phyloP scores from a whole-genome alignment of 2,329 filamentous ascomycete genomes.

The Trichoderma pleuroti region DNA sequence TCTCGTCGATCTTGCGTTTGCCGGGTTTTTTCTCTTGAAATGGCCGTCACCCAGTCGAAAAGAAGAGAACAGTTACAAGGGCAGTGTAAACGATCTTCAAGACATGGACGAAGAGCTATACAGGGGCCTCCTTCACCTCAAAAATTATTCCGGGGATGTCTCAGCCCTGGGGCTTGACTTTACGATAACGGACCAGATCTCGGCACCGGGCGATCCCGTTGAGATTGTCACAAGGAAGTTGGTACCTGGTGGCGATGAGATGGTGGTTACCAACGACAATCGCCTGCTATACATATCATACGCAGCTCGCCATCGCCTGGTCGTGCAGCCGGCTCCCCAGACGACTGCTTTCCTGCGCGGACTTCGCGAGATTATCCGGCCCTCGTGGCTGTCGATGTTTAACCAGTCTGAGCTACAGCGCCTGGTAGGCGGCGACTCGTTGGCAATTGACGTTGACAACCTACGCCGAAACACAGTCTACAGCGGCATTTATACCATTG shows the following conservation, averaged over 20 bases:
- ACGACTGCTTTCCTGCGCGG: slow-evolving; percentile 85
- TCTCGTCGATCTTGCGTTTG: slow-evolving; percentile 87
- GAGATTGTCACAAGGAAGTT: slow-evolving; percentile 71
- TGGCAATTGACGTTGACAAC: slow-evolving; percentile 83
- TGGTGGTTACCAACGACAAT: slow-evolving; percentile 84
- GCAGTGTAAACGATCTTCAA: slow-evolving; percentile 90
- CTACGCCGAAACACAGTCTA: slow-evolving; percentile 81
- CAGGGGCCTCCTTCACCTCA: slow-evolving; percentile 75
- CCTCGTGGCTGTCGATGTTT: slow-evolving; percentile 96
- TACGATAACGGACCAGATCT: slow-evolving; percentile 73
- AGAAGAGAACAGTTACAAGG: slow-evolving; percentile 71
- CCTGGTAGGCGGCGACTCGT: slow-evolving; percentile 82
- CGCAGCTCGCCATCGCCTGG: slow-evolving; percentile 81
- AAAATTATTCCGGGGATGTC: slow-evolving; percentile 81
- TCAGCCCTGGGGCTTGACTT: slow-evolving; percentile 73
- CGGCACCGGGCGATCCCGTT: slow-evolving; percentile 42
- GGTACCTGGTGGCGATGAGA: slow-evolving; percentile 70
- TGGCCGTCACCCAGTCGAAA: slow-evolving; percentile 72
- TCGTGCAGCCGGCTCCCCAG: slow-evolving; percentile 74
- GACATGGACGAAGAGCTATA: slow-evolving; percentile 91
- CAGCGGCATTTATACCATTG: slow-evolving; percentile 81
- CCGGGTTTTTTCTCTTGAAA: slow-evolving; percentile 92
- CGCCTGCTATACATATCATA: slow-evolving; percentile 91
- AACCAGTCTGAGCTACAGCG: slow-evolving; percentile 94
- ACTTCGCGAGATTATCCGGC: slow-evolving; percentile 81